A percentile compares a stretch with the other conserved stretches of the same genome.
Conservation (phyloP, 2,329 filamentous ascomycete species). For the Pseudocercospora crystallina region DNA sequence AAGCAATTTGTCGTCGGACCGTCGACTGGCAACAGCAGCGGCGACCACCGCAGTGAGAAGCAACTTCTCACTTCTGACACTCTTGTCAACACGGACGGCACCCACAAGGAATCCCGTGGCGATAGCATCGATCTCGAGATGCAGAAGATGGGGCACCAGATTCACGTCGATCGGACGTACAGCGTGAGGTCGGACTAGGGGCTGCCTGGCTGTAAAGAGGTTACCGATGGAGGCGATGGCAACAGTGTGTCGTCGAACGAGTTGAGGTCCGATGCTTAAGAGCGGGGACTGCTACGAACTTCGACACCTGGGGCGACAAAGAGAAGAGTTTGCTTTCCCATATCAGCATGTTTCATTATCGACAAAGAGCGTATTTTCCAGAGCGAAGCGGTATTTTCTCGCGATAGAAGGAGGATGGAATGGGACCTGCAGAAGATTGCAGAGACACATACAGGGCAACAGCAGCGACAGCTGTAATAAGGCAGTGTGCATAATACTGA, state of each 20-base stretch:
- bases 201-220: conserved; percentile 4
- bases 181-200: conserved; percentile 24
- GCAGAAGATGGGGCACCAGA: conserved; percentile 22
- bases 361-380: too few species aligned
- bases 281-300: too few species aligned
- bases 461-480: too few species aligned
- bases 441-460: too few species aligned
- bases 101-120: conserved; percentile 17
- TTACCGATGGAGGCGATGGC: conserved; percentile 1
- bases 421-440: too few species aligned
- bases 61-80: conserved; percentile 24
- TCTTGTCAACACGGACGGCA: conserved; percentile 20
- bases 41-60: conserved; percentile 22
- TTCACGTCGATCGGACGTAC: conserved; percentile 26
- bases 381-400: too few species aligned
- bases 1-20: conserved; percentile 12
- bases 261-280: neutral
- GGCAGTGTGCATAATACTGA: too few species aligned
- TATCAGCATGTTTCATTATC: too few species aligned
- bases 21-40: conserved; percentile 15
- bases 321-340: conserved; percentile 4
- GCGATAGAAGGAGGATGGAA: too few species aligned
- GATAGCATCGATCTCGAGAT: conserved; percentile 27
- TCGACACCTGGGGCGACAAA: too few species aligned
- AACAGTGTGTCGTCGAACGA: conserved; percentile 11